Evolutionary conservation across 169 alveolate species (phyloP), one percentile per base, ranked within the genome.

Genomic region (Cryptosporidium muris): DNA sequence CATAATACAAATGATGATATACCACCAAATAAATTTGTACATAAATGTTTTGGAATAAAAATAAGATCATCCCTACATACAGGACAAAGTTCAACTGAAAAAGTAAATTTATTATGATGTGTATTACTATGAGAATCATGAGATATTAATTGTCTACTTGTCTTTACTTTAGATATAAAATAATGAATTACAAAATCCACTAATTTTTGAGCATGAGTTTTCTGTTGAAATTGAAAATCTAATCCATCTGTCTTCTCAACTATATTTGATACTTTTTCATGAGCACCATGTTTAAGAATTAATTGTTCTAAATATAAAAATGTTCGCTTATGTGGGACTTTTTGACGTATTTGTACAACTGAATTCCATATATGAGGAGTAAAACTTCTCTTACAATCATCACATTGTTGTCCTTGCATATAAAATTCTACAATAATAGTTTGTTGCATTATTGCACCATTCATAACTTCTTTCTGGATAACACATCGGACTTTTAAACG

Each of bases 301-400:
- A 97, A 90, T 94, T 97, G 97, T 90, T 98, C 99, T 63, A 98
- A 90, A 89, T 93, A 96, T 52, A 95, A 89, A 91, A 98, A 95
- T 8, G 99, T 97, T 63, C 98, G 90, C 90, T 98, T 97, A 89
- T 97, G 99, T 62, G 94, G 97, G 34, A 97, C 98, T 89, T 97
- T 96, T 89, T 98, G 98, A 66, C 99, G 93, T 25, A 97, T 94
- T 89, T 96, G 95, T 54, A 97, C 99, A 80, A 94, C 88, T 34
- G 99, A 98, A 48, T 94, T 94, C 99, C 99, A 98, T 8, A 98
- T 95, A 90, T 98, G 99, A 1, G 99, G 99, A n/a, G 99, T 98
- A 91, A 93, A 97, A 43, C 93, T 92, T 89, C 95, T 95, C 82
- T 96, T 97, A 89, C 99, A 98, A 88, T 97, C 99, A 49, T 96